phyloP scores from a whole-genome alignment of 352 stramenopile genomes.

The Globisporangium viniferum region DNA sequence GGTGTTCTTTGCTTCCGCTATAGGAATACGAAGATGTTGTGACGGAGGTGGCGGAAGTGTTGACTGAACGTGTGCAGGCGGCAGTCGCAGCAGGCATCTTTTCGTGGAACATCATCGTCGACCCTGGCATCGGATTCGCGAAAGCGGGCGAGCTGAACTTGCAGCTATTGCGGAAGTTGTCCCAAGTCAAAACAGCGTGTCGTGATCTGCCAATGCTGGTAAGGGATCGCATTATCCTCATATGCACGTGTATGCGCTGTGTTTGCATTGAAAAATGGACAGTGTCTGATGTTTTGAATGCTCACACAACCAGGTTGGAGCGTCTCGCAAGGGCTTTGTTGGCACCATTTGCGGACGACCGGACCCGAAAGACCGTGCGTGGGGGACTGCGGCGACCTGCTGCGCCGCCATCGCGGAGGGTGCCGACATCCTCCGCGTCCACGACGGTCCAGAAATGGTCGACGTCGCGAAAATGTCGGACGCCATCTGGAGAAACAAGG shows the following conservation, averaged over 20 bases:
- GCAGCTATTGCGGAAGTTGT: constrained; percentile 81
- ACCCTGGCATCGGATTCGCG: constrained; percentile 98
- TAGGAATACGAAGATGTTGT: constrained; percentile 91
- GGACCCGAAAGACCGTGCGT: constrained; percentile 87
- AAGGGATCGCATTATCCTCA: not conserved
- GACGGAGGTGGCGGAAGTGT: constrained; percentile 72
- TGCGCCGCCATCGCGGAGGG: constrained; percentile 72
- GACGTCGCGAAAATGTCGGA: constrained; percentile 91
- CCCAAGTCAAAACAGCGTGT: constrained; percentile 43
- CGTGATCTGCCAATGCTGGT: constrained; percentile 56
- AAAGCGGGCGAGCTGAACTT: constrained; percentile 93
- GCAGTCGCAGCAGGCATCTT: constrained; percentile 88
- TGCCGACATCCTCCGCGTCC: constrained; percentile 93
- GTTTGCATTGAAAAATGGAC: not conserved
- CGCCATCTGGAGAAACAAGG: constrained; percentile 72
- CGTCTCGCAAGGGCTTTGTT: constrained; percentile 98
- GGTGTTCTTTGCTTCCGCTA: constrained; percentile 14
- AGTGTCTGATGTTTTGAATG: not conserved
- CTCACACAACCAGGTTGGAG: constrained; percentile 62
- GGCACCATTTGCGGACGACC: constrained; percentile 88
- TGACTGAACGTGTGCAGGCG: constrained; percentile 67
- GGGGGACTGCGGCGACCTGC: constrained; percentile 92
- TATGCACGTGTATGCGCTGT: not conserved
- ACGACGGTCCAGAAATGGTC: constrained; percentile 91
- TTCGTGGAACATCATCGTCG: constrained; percentile 94